A percentile compares a stretch with the other conserved stretches of the same genome.
These are phyloP conservation scores for Myrmaecium sp. DNA, from an alignment of 2,329 filamentous ascomycete genomes.

Conservation along the genomic window DNA sequence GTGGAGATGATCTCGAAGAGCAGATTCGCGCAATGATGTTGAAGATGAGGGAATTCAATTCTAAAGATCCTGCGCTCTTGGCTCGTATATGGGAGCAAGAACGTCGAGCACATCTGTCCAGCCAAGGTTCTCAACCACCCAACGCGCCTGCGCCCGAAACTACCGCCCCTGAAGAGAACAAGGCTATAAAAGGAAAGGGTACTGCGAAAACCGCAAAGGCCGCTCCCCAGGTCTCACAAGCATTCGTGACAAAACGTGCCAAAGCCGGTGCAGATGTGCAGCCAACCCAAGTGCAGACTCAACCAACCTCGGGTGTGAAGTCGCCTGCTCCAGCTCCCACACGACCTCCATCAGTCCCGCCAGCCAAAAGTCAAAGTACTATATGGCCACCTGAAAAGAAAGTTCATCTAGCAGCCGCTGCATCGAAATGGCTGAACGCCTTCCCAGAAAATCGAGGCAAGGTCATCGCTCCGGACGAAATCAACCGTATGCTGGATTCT, in stretches of 20 bases:
- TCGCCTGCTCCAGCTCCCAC: background rate
- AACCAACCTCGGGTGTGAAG: background rate
- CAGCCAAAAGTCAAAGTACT: slow-evolving; percentile 11
- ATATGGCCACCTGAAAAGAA: slow-evolving; percentile 37
- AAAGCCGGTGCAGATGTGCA: too few species aligned
- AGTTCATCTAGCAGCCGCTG: slow-evolving; percentile 31
- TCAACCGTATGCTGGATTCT: slow-evolving; percentile 30
- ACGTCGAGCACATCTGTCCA: slow-evolving; percentile 19
- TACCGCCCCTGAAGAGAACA: background rate
- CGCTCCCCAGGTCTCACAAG: too few species aligned
- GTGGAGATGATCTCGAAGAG: slow-evolving; percentile 24
- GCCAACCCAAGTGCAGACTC: background rate
- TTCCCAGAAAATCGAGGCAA: slow-evolving; percentile 25
- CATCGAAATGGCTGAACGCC: slow-evolving; percentile 28
- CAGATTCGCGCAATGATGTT: slow-evolving; percentile 39
- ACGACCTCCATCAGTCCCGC: background rate
- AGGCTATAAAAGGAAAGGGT: too few species aligned
- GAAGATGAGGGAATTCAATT: slow-evolving; percentile 40
- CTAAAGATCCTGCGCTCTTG: slow-evolving; percentile 36
- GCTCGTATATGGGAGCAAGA: slow-evolving; percentile 40
- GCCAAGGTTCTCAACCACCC: slow-evolving; percentile 10
- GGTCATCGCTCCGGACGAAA: slow-evolving; percentile 19
- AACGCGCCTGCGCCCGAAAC: slow-evolving; percentile 9
- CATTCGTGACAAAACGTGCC: too few species aligned
- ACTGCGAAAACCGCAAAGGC: too few species aligned